phyloP scores from a whole-genome alignment of 148 eudicot species.

The Chenopodium quinoa region DNA sequence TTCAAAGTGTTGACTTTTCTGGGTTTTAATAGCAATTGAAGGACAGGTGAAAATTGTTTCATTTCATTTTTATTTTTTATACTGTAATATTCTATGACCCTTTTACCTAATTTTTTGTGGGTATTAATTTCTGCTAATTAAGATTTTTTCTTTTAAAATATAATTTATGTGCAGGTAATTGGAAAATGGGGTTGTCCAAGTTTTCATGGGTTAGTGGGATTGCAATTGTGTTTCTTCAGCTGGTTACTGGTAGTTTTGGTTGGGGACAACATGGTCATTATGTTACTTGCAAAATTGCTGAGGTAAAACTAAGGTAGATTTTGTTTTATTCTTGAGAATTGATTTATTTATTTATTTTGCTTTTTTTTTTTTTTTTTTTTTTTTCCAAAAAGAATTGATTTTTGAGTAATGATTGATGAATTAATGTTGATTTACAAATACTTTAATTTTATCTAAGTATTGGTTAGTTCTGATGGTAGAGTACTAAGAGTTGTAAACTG shows the following conservation, averaged over 20 bases:
- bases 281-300: conserved; percentile 61
- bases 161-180: background rate
- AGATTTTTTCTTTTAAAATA: too few relatives aligned
- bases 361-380: too few relatives aligned
- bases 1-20: conserved; percentile 6
- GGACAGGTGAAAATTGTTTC: background rate
- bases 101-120: background rate
- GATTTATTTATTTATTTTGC: background rate
- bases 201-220: background rate
- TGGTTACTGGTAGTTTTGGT: conserved; percentile 44
- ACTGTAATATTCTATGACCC: background rate
- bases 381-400: too few relatives aligned
- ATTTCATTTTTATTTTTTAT: background rate
- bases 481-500: too few relatives aligned
- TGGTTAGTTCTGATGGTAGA: too few relatives aligned
- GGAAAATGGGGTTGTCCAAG: conserved; percentile 18
- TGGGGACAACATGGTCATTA: conserved; percentile 91
- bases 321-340: background rate
- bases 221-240: conserved; percentile 35
- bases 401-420: background rate
- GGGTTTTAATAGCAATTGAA: conserved; percentile 7
- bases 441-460: background rate
- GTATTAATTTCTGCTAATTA: background rate
- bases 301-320: conserved; percentile 38
- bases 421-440: background rate